Evolutionary conservation across 2,329 filamentous ascomycete genomes (phyloP).

Genomic region (Magnaporthales sp.): DNA sequence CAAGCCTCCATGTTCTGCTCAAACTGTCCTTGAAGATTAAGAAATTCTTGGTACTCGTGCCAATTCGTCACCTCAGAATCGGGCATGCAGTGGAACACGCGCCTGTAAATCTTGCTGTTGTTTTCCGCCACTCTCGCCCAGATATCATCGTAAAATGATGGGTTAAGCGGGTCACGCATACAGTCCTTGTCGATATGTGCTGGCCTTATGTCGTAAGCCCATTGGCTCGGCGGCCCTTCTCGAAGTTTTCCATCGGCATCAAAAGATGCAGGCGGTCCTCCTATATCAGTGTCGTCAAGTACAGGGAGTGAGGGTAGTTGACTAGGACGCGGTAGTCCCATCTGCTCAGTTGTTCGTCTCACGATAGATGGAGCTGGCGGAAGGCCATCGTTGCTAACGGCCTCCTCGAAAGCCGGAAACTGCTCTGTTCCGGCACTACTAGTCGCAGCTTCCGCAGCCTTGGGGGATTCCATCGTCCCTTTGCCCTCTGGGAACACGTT

Average conservation of each 20-base stretch:
- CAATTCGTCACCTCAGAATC: conserved; percentile 90
- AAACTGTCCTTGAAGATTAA: conserved; percentile 70
- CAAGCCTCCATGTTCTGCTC: conserved; percentile 48
- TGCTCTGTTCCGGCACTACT: background rate
- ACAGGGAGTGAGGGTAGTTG: conserved; percentile 63
- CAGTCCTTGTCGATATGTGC: conserved; percentile 79
- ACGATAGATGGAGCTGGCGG: conserved; percentile 50
- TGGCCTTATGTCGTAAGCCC: conserved; percentile 60
- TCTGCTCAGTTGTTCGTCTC: conserved; percentile 54
- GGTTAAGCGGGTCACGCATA: conserved; percentile 82
- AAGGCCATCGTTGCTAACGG: conserved; percentile 36
- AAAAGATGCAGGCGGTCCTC: conserved; percentile 56
- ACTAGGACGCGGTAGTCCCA: conserved; percentile 56
- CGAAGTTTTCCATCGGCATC: conserved; percentile 42
- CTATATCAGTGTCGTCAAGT: conserved; percentile 74
- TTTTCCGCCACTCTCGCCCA: conserved; percentile 86
- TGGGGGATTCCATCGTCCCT: conserved; percentile 44
- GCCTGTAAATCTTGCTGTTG: conserved; percentile 89
- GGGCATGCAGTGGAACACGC: conserved; percentile 94
- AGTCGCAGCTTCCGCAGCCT: background rate
- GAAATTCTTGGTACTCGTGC: conserved; percentile 84
- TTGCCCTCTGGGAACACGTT: conserved; percentile 55
- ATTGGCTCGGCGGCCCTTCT: conserved; percentile 36
- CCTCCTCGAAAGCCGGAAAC: conserved; percentile 14
- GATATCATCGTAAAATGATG: conserved; percentile 75